Base-by-base conservation (phyloP, 345 rosid species). In the Zanthoxylum bungeanum region DNA sequence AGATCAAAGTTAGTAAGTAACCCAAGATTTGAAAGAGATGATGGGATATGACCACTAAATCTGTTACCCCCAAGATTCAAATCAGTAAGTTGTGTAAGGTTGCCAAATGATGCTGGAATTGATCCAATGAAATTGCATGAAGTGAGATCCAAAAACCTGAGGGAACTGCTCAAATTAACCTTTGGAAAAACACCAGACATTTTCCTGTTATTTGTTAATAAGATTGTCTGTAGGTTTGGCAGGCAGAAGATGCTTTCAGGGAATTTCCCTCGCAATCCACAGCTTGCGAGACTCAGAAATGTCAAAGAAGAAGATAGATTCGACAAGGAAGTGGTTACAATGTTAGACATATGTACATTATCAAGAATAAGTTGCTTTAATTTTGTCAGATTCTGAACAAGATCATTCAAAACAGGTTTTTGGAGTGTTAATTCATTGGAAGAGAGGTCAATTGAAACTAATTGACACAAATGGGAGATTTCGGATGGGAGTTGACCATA, bases 1-100 rank as follows among this genome's bases (percentile, higher is more conserved):
- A 68, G 31, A 22, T n/a, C 42, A 12, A 60, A 55, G 3, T 2
- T 5, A 7, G 16, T 10, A 30, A 16, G 73, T 24, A 60, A 37
- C 17, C 57, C 4, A 2, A 67, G 39, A 17, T 69, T 69, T 4
- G 60, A 51, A 14, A 73, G 9, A 0, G 60, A 66, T 2, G 60
- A 59, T 3, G 79, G 83, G 17, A 81, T 21, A 3, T 28, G n/a
- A 53, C 85, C 82, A 3, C 0, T 67, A 33, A 82, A 67, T 27
- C 31, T 53, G 51, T 69, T 67, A 0, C 0, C 0, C 0, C 7
- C 1, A 4, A 85, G 68, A 33, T 9, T 16, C 21, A 82, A 53
- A 10, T 0, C 0, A 1, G 22, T 5, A 4, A 77, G 39, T 4
- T 16, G 6, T 9, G 14, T 8, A 33, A 75, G 72, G 39, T 64